Evolutionary conservation across 805 yeast species (phyloP).

Genomic region (Suhomyces sp.): DNA sequence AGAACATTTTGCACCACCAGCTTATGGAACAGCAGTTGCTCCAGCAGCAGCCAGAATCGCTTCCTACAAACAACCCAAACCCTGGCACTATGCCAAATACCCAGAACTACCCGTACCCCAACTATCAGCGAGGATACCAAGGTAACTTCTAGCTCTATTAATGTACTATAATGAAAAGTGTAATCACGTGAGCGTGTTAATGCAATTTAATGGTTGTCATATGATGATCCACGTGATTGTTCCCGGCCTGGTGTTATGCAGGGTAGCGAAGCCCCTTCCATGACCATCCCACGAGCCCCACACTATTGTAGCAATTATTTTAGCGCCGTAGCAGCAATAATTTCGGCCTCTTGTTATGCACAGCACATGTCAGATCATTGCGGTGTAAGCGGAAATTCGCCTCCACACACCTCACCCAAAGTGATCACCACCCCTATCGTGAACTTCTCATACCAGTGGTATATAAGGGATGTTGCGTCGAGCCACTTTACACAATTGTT

Average conservation of each 20-base stretch:
- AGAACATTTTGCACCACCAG: constrained; percentile 5
- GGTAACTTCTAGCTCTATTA: constrained; percentile 5
- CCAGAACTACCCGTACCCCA: constrained; percentile 6
- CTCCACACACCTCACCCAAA: not conserved
- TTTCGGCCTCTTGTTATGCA: not conserved
- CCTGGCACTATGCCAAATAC: not conserved
- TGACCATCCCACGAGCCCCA: not conserved
- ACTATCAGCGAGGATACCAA: constrained; percentile 8
- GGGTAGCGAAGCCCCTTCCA: too few species aligned
- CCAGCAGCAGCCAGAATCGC: constrained; percentile 7
- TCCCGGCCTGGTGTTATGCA: not conserved
- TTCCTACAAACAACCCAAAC: constrained; percentile 1
- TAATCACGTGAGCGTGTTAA: too few species aligned
- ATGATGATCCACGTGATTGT: not conserved
- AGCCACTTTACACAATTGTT: not conserved
- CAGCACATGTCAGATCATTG: not conserved
- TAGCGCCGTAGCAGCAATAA: not conserved
- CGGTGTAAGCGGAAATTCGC: not conserved
- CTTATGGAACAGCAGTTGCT: constrained; percentile 8
- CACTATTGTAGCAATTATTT: not conserved
- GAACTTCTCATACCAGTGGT: not conserved
- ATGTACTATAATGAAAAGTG: not conserved
- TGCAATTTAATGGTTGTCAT: not conserved
- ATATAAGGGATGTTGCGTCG: constrained; percentile 3
- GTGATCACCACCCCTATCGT: not conserved